A percentile compares a stretch with the other conserved stretches of the same genome.
Conservation (phyloP, 768 basidiomycete species). For the Artomyces pyxidatus region DNA sequence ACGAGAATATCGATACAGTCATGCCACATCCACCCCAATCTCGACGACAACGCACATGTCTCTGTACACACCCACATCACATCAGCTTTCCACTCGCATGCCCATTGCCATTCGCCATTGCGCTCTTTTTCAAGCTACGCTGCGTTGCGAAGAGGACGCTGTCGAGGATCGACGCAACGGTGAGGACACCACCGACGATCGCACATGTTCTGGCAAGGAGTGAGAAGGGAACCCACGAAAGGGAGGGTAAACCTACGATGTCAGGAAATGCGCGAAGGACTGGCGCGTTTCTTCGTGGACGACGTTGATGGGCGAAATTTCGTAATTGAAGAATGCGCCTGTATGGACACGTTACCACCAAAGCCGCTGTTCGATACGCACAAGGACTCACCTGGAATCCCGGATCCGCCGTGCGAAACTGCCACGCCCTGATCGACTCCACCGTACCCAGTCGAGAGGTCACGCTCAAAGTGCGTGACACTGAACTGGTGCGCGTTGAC, state of each 20-base stretch:
- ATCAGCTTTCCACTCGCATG: conserved; percentile 16
- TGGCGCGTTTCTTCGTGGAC: conserved; percentile 87
- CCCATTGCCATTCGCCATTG: conserved; percentile 13
- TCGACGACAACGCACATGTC: no score
- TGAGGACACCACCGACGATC: conserved; percentile 95
- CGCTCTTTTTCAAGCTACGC: conserved; percentile 61
- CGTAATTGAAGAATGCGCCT: conserved; percentile 88
- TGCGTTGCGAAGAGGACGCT: conserved; percentile 79
- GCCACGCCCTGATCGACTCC: conserved; percentile 59
- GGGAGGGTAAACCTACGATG: conserved; percentile 58
- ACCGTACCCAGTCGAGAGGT: conserved; percentile 56
- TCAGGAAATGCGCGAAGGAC: conserved; percentile 96
- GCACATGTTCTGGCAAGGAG: conserved; percentile 70
- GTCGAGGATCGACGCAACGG: conserved; percentile 86
- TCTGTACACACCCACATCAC: no score
- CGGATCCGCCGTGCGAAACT: conserved; percentile 64
- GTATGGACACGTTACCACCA: no score
- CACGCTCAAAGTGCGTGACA: conserved; percentile 92
- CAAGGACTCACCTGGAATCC: conserved; percentile 55
- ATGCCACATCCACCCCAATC: no score
- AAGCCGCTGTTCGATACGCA: no score
- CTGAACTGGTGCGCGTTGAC: conserved; percentile 93
- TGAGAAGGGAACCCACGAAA: conserved; percentile 1
- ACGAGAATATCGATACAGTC: no score
- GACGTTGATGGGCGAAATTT: conserved; percentile 94